Percentiles rank a stretch among this genome's conserved stretches.
Conservation (phyloP, 2,329 filamentous ascomycete species). For the Hyphodiscus sp. region DNA sequence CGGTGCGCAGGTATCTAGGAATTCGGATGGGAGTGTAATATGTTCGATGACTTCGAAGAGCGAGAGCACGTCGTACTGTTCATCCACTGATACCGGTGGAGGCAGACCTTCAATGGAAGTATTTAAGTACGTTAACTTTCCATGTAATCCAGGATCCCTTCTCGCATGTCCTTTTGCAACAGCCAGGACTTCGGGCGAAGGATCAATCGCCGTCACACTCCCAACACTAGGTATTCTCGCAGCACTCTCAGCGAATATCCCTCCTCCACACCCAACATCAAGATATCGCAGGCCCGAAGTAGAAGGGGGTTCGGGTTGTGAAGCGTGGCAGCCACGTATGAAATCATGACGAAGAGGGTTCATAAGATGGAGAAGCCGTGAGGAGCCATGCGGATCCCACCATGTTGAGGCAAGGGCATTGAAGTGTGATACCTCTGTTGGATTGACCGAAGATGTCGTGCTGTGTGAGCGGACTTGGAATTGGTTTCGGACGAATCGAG, state of each 20-base stretch:
- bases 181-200: conserved; percentile 63
- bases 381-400: conserved; percentile 96
- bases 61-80: conserved; percentile 71
- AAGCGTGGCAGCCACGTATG: conserved; percentile 64
- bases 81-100: conserved; percentile 31
- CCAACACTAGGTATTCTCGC: conserved; percentile 59
- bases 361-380: conserved; percentile 91
- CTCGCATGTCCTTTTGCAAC: conserved; percentile 72
- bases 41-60: conserved; percentile 96
- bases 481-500: conserved; percentile 26
- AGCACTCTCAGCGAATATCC: conserved; percentile 89
- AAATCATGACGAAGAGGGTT: conserved; percentile 95
- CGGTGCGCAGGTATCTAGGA: conserved; percentile 63
- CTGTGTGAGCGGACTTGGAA: conserved; percentile 23
- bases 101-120: conserved; percentile 68
- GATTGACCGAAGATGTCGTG: conserved; percentile 61
- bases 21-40: conserved; percentile 67
- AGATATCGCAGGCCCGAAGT: conserved; percentile 59
- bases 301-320: conserved; percentile 38
- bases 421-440: conserved; percentile 89
- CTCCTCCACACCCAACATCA: conserved; percentile 91
- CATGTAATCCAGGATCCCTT: conserved; percentile 60
- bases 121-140: conserved; percentile 66
- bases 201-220: conserved; percentile 71
- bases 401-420: conserved; percentile 85